Evolutionary conservation across 305 asterid genomes (phyloP).

Genomic region (Solanum hybrid): DNA sequence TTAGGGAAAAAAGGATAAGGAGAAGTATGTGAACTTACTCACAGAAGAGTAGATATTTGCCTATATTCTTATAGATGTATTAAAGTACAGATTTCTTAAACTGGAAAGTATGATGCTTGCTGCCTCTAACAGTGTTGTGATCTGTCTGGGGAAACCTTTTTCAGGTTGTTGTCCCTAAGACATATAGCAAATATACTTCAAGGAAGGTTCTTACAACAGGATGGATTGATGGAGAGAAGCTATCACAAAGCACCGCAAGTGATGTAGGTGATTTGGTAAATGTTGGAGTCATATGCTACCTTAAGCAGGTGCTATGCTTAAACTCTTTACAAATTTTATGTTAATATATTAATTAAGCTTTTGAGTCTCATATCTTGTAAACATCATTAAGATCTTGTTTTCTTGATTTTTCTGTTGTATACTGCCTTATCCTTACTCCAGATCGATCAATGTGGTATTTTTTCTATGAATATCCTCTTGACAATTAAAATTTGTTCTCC

Average conservation of each 20-base stretch:
- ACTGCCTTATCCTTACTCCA: not conserved
- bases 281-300: constrained; percentile 99
- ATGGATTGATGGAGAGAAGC: constrained; percentile 97
- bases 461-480: not conserved
- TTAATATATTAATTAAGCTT: not conserved
- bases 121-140: constrained; percentile 5
- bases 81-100: not conserved
- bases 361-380: not conserved
- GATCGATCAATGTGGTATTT: not conserved
- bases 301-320: constrained; percentile 67
- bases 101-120: not conserved
- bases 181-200: constrained; percentile 74
- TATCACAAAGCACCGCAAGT: constrained; percentile 96
- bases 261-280: constrained; percentile 96
- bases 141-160: constrained; percentile 11
- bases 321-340: not conserved
- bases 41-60: not conserved
- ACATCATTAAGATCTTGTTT: not conserved
- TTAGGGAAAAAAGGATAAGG: not conserved
- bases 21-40: not conserved
- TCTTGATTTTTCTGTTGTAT: not conserved
- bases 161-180: constrained; percentile 95
- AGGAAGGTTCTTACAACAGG: constrained; percentile 89
- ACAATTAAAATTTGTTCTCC: not conserved
- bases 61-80: not conserved